Evolutionary conservation across 306 rosid species (phyloP), one percentile per base, ranked within the genome.

Genomic region (Vigna unguiculata): DNA sequence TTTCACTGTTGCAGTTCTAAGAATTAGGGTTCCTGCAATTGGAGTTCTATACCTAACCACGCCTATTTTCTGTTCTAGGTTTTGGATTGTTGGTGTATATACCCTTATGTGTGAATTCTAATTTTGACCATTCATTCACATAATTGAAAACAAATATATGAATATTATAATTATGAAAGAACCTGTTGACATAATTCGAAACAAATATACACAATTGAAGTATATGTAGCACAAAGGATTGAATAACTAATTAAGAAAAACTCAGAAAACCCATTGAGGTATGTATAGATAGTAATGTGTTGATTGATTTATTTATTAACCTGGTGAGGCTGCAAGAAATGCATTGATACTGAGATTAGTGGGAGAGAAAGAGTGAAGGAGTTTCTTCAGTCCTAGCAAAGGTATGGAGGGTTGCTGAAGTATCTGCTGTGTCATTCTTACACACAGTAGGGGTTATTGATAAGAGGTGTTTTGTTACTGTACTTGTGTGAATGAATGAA

Each of bases 361-460:
- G 28, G 28, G 28, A 28, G 32, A 28, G 32, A 28, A 28, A 28
- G 32, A 81, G 67, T 75, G 84, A 81, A 81, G 87, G 87, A 32
- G 85, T 84, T 84, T 83, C 81, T 67, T 84, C 88, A 81, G 83
- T 52, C 83, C 82, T 73, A 49, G 51, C 83, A 72, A 60, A 73
- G 83, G 53, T 58, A 47, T 24, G 67, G 76, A 34, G 75, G 74
- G n/a, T 77, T 71, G 85, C 25, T 77, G 64, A 77, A 82, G 76
- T 83, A 83, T 79, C 69, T 80, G 57, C 64, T 51, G 77, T 66
- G 6, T 83, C 84, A 78, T 64, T 45, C 72, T 57, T 71, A 59
- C 77, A 74, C 43, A 20, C 78, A 74, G 54, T 45, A 52, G 25
- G 5, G 21, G 11, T 14, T 28, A 25, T 12, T 20, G 15, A 17